Conservation (phyloP, 208 protist species). For the Porcisia deanei region DNA sequence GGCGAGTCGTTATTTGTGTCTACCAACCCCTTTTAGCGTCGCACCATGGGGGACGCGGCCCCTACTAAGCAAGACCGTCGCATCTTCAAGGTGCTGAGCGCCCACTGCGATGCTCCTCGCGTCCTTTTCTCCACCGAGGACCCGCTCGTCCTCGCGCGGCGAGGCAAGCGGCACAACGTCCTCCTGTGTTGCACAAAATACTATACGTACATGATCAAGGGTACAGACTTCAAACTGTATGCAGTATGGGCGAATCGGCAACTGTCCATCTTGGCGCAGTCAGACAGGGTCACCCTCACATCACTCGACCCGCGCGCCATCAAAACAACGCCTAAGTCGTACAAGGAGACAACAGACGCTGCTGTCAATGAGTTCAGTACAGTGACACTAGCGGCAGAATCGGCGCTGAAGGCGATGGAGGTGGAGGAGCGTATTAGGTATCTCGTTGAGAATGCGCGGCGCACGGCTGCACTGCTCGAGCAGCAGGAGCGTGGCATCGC, state of each 20-base stretch:
- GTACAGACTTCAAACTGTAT: slow-evolving; percentile 78
- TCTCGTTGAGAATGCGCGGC: slow-evolving; percentile 52
- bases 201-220: slow-evolving; percentile 84
- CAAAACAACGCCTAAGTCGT: slow-evolving; percentile 18
- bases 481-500: slow-evolving; percentile 46
- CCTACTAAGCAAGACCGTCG: slow-evolving; percentile 28
- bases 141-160: slow-evolving; percentile 48
- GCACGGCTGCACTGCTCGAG: slow-evolving; percentile 48
- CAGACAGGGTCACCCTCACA: slow-evolving; percentile 28
- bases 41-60: slow-evolving; percentile 7
- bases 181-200: slow-evolving; percentile 68
- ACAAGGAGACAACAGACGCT: slow-evolving; percentile 30
- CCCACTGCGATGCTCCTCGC: slow-evolving; percentile 71
- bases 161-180: slow-evolving; percentile 57
- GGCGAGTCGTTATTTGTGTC: too few relatives aligned
- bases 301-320: slow-evolving; percentile 22
- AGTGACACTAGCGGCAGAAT: slow-evolving; percentile 48
- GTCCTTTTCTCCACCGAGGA: slow-evolving; percentile 60
- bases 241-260: slow-evolving; percentile 69
- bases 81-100: slow-evolving; percentile 73
- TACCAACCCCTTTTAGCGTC: too few relatives aligned
- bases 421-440: slow-evolving; percentile 47
- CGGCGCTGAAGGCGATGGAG: slow-evolving; percentile 33
- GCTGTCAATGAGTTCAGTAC: slow-evolving; percentile 45
- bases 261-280: slow-evolving; percentile 41